These are phyloP conservation scores for Lachnellula hyalina DNA, from an alignment of 2,329 filamentous ascomycete genomes.

Conservation along the genomic window DNA sequence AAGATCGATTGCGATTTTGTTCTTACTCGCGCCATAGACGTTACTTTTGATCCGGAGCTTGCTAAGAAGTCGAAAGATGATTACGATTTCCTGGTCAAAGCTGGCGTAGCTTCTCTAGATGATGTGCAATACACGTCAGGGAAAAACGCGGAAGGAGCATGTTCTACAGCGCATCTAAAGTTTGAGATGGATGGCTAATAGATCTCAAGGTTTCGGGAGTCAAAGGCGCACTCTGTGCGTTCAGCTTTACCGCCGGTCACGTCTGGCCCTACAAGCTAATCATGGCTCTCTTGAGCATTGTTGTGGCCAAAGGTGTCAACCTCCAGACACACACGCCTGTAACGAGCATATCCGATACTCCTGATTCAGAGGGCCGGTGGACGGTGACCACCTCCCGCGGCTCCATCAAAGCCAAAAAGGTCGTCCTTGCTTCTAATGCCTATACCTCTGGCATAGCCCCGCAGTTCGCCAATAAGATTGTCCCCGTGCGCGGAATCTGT, in stretches of 20 bases:
- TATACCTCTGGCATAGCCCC: slow-evolving; percentile 54
- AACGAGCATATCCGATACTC: slow-evolving; percentile 10
- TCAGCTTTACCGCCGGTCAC: slow-evolving; percentile 17
- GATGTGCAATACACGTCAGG: slow-evolving; percentile 9
- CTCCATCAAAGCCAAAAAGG: slow-evolving; percentile 43
- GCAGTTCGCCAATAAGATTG: slow-evolving; percentile 44
- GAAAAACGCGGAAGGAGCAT: slow-evolving; percentile 12
- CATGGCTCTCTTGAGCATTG: slow-evolving; percentile 43
- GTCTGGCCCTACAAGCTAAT: slow-evolving; percentile 58
- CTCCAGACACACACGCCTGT: slow-evolving; percentile 48
- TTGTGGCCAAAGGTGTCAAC: slow-evolving; percentile 41
- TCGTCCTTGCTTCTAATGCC: slow-evolving; percentile 62
- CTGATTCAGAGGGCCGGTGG: slow-evolving; percentile 33
- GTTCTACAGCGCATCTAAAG: background rate
- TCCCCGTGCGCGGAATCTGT: slow-evolving; percentile 43
- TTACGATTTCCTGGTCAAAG: slow-evolving; percentile 9
- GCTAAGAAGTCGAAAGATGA: slow-evolving; percentile 15
- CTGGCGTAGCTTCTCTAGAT: slow-evolving; percentile 9
- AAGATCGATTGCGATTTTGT: slow-evolving; percentile 39
- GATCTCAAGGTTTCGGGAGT: slow-evolving; percentile 17
- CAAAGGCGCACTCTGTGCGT: slow-evolving; percentile 17
- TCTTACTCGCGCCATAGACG: slow-evolving; percentile 36
- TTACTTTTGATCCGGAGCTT: slow-evolving; percentile 29
- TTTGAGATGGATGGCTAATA: background rate
- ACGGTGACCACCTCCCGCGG: slow-evolving; percentile 50